Evolutionary conservation across 2,329 filamentous ascomycete species (phyloP).

Genomic region (Pyricularia sp.): DNA sequence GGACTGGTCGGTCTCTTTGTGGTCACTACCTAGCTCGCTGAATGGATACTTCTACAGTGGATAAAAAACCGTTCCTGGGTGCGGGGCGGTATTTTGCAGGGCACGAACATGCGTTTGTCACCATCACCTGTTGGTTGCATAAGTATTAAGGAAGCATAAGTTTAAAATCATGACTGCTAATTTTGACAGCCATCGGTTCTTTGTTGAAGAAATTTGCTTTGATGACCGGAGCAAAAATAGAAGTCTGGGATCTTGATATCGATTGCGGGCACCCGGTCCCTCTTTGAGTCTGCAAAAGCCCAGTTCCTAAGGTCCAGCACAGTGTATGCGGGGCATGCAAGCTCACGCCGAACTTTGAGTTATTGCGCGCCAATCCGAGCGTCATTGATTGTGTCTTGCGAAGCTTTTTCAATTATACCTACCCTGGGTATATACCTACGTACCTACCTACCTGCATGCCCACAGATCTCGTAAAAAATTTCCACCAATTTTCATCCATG

Average conservation of each 20-base stretch:
- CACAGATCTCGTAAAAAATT: too few relatives aligned
- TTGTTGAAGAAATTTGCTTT: neutral
- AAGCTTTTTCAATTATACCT: neutral
- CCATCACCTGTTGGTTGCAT: neutral
- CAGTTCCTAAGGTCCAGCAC: neutral
- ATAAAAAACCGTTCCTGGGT: neutral
- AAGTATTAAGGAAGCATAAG: neutral
- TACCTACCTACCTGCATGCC: too few relatives aligned
- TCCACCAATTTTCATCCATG: neutral
- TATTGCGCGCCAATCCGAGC: neutral
- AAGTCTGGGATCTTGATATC: neutral
- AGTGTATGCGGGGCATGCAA: neutral
- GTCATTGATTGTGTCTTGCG: neutral
- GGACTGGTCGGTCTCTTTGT: too few relatives aligned
- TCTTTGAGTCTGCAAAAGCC: neutral
- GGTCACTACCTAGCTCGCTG: neutral
- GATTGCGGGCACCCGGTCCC: neutral
- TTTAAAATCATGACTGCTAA: neutral
- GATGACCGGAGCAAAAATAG: neutral
- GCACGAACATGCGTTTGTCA: too few relatives aligned
- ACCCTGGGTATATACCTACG: too few relatives aligned
- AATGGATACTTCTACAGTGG: neutral
- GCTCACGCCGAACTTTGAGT: neutral
- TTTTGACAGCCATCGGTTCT: neutral
- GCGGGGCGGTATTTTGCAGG: too few relatives aligned